phyloP scores from a whole-genome alignment of 805 yeast genomes.

The Ogataea salicorniae region DNA sequence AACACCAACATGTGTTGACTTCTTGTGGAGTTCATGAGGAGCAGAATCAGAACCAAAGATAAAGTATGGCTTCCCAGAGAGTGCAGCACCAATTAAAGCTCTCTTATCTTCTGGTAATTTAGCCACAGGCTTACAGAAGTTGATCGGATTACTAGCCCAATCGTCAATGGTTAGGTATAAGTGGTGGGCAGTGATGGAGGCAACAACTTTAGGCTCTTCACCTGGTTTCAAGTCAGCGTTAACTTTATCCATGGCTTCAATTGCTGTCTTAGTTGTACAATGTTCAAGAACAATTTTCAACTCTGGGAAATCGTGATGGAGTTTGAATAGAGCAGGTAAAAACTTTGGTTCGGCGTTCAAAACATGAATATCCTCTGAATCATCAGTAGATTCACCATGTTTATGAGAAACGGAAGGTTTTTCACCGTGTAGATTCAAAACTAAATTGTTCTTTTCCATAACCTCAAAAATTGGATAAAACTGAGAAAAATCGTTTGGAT shows the following conservation, averaged over 20 bases:
- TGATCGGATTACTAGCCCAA: conserved; percentile 95
- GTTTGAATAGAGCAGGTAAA: conserved; percentile 77
- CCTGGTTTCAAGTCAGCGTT: conserved; percentile 37
- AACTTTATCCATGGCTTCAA: conserved; percentile 67
- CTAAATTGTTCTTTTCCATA: conserved; percentile 72
- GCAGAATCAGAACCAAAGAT: conserved; percentile 98
- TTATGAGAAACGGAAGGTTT: conserved; percentile 55
- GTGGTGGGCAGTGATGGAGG: conserved; percentile 95
- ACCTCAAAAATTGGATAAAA: conserved; percentile 89
- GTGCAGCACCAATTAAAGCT: conserved; percentile 82
- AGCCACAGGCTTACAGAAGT: conserved; percentile 97
- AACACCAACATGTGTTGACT: conserved; percentile 73
- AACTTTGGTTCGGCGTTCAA: conserved; percentile 92
- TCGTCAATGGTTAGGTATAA: conserved; percentile 81
- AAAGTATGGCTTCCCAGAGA: conserved; percentile 85
- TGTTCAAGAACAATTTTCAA: conserved; percentile 87
- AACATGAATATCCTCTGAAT: conserved; percentile 70
- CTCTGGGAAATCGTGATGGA: conserved; percentile 80
- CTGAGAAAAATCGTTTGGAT: conserved; percentile 81
- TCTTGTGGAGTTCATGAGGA: conserved; percentile 84
- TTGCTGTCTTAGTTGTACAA: conserved; percentile 88
- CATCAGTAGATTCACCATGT: conserved; percentile 25
- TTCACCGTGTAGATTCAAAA: conserved; percentile 93
- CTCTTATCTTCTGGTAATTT: conserved; percentile 80
- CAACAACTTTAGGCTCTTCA: conserved; percentile 61